These are phyloP conservation scores for Fusarium nisikadoi DNA, from an alignment of 2,329 filamentous ascomycete genomes.

Conservation along the genomic window DNA sequence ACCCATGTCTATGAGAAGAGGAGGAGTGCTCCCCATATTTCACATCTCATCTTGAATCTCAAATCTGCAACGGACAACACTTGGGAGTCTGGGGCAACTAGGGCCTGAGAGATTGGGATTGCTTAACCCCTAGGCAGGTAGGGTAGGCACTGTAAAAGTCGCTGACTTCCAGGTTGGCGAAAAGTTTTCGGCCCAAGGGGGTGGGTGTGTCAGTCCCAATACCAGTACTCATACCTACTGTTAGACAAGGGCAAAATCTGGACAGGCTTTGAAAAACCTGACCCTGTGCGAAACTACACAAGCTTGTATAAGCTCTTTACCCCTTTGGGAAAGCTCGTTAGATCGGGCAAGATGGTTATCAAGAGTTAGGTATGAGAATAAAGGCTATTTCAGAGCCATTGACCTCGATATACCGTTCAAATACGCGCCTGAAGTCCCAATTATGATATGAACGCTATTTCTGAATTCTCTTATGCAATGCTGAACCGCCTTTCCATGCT, in stretches of 20 bases:
- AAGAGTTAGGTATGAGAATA: not conserved
- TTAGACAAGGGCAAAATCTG: slow-evolving; percentile 39
- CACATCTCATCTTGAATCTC: slow-evolving; percentile 25
- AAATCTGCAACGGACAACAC: not conserved
- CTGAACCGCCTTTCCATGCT: not conserved
- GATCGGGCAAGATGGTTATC: slow-evolving; percentile 11
- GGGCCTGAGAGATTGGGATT: slow-evolving; percentile 38
- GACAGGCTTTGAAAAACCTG: slow-evolving; percentile 12
- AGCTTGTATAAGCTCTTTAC: slow-evolving; percentile 43
- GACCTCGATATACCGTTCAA: not conserved
- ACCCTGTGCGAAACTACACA: slow-evolving; percentile 34
- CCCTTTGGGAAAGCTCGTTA: slow-evolving; percentile 36
- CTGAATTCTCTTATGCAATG: not conserved
- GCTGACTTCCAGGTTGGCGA: slow-evolving; percentile 19
- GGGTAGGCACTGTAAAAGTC: not conserved
- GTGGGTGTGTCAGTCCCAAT: slow-evolving; percentile 22
- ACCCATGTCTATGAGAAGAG: slow-evolving; percentile 11
- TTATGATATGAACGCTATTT: not conserved
- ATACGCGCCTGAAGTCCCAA: not conserved
- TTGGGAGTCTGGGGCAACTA: slow-evolving; percentile 28
- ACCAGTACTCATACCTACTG: not conserved
- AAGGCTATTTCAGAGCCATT: slow-evolving; percentile 24
- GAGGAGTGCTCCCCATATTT: slow-evolving; percentile 23
- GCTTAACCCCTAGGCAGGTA: not conserved
- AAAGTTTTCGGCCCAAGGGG: slow-evolving; percentile 43